These are phyloP conservation scores for Phytophthora multivora DNA, from an alignment of 352 stramenopile species.

Conservation along the genomic window DNA sequence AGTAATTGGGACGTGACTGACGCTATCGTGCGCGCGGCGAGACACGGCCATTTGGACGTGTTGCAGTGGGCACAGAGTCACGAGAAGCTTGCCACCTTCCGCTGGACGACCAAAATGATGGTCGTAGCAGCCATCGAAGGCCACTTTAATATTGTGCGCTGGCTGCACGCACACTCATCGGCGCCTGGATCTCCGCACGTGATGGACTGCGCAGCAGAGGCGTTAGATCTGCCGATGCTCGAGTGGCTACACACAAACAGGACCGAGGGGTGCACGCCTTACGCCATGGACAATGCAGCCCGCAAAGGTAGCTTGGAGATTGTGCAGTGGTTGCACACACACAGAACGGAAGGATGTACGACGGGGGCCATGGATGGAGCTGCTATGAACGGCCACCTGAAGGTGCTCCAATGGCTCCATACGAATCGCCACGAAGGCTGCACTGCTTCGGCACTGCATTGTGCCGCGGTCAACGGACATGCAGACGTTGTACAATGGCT, in stretches of 20 bases:
- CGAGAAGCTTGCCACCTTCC: slow-evolving; percentile 12
- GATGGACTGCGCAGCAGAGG: slow-evolving; percentile 46
- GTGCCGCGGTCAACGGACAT: slow-evolving; percentile 36
- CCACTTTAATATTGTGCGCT: slow-evolving; percentile 46
- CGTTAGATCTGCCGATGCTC: slow-evolving; percentile 34
- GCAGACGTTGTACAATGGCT: slow-evolving; percentile 28
- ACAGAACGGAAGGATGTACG: slow-evolving; percentile 36
- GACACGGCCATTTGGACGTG: slow-evolving; percentile 29
- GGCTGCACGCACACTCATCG: slow-evolving; percentile 36
- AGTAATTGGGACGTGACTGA: slow-evolving; percentile 27
- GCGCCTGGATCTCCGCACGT: slow-evolving; percentile 35
- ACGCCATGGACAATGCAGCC: slow-evolving; percentile 43
- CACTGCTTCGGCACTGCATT: slow-evolving; percentile 33
- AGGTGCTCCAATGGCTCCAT: slow-evolving; percentile 40
- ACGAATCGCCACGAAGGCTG: slow-evolving; percentile 35
- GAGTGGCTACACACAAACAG: slow-evolving; percentile 45
- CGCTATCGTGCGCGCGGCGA: slow-evolving; percentile 32
- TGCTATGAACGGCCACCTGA: slow-evolving; percentile 38
- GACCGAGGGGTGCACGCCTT: slow-evolving; percentile 39
- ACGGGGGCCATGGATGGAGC: slow-evolving; percentile 36
- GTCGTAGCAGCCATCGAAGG: slow-evolving; percentile 47
- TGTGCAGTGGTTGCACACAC: slow-evolving; percentile 35
- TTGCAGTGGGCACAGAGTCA: slow-evolving; percentile 31
- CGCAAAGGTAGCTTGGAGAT: slow-evolving; percentile 38
- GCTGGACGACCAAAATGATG: slow-evolving; percentile 43